phyloP scores from a whole-genome alignment of 257 asterid genomes.

The Primulina eburnea region DNA sequence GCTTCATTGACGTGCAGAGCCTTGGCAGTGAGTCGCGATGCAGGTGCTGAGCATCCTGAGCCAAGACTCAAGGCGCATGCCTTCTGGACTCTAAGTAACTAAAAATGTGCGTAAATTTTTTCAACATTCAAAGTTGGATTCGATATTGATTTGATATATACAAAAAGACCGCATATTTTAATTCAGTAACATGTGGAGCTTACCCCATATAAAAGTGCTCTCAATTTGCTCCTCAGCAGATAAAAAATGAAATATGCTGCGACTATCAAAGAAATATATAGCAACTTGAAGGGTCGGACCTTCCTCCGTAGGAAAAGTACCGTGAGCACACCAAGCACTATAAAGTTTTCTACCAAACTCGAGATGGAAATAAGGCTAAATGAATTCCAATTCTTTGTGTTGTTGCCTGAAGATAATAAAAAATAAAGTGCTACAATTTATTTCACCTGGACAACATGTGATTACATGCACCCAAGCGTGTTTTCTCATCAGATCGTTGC shows the following conservation, averaged over 20 bases:
- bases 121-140: not conserved
- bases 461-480: too few relatives aligned
- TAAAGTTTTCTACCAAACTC: too few relatives aligned
- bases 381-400: too few relatives aligned
- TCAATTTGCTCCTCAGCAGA: constrained; percentile 73
- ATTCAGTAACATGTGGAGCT: constrained; percentile 23
- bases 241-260: constrained; percentile 71
- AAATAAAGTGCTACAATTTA: too few relatives aligned
- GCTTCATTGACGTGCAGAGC: not conserved
- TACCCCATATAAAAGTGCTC: constrained; percentile 92
- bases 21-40: not conserved
- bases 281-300: too few relatives aligned
- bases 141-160: constrained; percentile 4
- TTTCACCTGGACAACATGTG: too few relatives aligned
- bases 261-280: constrained; percentile 54
- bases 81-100: not conserved
- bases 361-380: too few relatives aligned
- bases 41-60: not conserved
- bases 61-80: not conserved
- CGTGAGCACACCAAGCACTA: too few relatives aligned
- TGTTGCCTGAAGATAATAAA: too few relatives aligned
- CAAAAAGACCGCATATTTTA: not conserved
- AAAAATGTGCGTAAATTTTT: not conserved
- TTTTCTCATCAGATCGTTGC: too few relatives aligned
- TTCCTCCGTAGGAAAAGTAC: too few relatives aligned